Conservation (phyloP, 1,139 yeast species). For the Nadsonia commutata region DNA sequence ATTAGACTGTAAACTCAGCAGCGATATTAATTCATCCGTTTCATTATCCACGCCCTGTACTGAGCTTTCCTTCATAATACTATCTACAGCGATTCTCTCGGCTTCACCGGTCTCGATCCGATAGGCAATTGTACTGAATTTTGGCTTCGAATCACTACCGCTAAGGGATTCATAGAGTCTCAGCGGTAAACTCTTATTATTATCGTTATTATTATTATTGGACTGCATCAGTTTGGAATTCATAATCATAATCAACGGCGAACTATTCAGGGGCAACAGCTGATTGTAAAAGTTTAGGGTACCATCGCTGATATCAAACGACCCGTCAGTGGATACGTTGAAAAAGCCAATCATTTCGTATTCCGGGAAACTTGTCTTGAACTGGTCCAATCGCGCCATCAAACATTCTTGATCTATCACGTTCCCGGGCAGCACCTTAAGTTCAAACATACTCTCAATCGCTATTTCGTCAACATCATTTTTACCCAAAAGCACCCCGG, state of each 20-base stretch:
- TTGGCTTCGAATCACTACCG: constrained; percentile 11
- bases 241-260: constrained; percentile 10
- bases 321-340: constrained; percentile 13
- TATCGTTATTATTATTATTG: too few species aligned
- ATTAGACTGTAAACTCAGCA: constrained; percentile 17
- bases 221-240: constrained; percentile 10
- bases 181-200: constrained; percentile 18
- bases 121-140: constrained; percentile 15
- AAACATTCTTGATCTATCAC: not conserved
- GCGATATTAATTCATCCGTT: constrained; percentile 12
- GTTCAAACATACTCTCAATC: constrained; percentile 22
- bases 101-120: constrained; percentile 22
- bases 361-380: constrained; percentile 19
- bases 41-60: constrained; percentile 3
- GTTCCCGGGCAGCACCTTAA: constrained; percentile 8
- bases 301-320: constrained; percentile 11
- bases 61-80: constrained; percentile 16
- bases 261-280: constrained; percentile 10
- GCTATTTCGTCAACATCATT: constrained; percentile 17
- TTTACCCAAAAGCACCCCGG: constrained; percentile 23
- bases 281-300: constrained; percentile 14
- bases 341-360: constrained; percentile 23
- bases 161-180: constrained; percentile 18
- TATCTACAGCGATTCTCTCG: constrained; percentile 24
- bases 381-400: constrained; percentile 9